Evolutionary conservation across 179 eudicot species (phyloP), one percentile per base, ranked within the genome.

Genomic region (Silene vulgaris): DNA sequence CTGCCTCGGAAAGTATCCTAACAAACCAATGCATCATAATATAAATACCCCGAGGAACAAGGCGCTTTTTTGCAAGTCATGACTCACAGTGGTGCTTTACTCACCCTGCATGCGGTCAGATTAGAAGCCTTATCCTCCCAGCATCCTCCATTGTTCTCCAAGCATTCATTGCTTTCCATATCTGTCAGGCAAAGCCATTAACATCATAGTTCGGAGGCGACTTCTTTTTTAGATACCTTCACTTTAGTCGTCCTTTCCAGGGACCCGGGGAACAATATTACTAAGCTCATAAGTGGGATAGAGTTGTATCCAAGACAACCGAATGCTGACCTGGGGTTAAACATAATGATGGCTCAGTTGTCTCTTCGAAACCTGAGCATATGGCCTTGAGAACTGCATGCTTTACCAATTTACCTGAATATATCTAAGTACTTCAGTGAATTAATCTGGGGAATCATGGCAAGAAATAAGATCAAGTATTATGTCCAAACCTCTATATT

Each of bases 1-100:
- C 90, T 86, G 45, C 98, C 98, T 37, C 98, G 85, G 69, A 89
- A 93, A 29, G 98, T 93, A 83, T 93, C 98, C 98, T 94, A 75
- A 19, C 80, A 20, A 71, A 30, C 29, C 30, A 37, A 71, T 6
- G 13, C 52, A 67, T 28, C 43, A 69, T 21, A 28, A 4, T 61
- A 23, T 48, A 21, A 74, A 32, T 28, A 60, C 45, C 48, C 23
- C 30, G 52, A 30, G 4, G 11, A 56, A 28, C 9, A 61, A 45
- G 52, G 17, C 43, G 45, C 8, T 29, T 74, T 17, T 65, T 57
- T 14, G 43, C 64, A 9, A 69, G 19, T 56, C 20, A 13, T 5
- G 21, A 74, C 16, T 4, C 29, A 62, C 26, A 14, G 26, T n/a
- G 56, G 23, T 64, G 20, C 19, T 66, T 40, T 30, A 35, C 74